Percentiles rank a stretch among this genome's conserved stretches.
These are phyloP conservation scores for Phoma sp. DNA, from an alignment of 2,329 filamentous ascomycete species.

Conservation along the genomic window DNA sequence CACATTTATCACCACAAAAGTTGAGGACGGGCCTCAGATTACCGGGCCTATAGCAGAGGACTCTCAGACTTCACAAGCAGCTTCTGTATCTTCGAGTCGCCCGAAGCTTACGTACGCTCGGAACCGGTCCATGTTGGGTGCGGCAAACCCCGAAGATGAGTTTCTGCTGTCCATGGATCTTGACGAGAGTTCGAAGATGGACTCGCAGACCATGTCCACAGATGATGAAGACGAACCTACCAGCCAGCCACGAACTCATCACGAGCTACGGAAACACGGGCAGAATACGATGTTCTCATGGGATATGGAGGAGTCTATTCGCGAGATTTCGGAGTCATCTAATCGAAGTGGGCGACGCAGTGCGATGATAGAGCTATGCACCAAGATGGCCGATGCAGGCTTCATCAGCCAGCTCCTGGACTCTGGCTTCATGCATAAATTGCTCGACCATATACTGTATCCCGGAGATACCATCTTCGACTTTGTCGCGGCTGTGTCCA, in stretches of 20 bases:
- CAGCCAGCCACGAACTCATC: slow-evolving; percentile 61
- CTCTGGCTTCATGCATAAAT: slow-evolving; percentile 70
- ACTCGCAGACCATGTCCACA: slow-evolving; percentile 38
- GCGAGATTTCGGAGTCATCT: slow-evolving; percentile 61
- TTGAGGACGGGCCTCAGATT: slow-evolving; percentile 26
- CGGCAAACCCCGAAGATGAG: slow-evolving; percentile 53
- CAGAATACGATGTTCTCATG: slow-evolving; percentile 62
- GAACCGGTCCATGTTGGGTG: slow-evolving; percentile 65
- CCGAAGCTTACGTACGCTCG: slow-evolving; percentile 64
- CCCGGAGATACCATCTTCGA: slow-evolving; percentile 56
- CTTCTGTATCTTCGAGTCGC: slow-evolving; percentile 27
- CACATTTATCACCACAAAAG: background rate
- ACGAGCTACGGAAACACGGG: slow-evolving; percentile 66
- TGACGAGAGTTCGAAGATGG: slow-evolving; percentile 31
- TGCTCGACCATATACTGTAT: slow-evolving; percentile 66
- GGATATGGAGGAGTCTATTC: slow-evolving; percentile 62
- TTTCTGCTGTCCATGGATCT: slow-evolving; percentile 45
- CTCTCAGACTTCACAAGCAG: slow-evolving; percentile 37
- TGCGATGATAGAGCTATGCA: slow-evolving; percentile 62
- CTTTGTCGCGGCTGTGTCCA: slow-evolving; percentile 68
- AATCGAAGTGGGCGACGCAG: slow-evolving; percentile 54
- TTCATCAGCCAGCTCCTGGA: slow-evolving; percentile 76
- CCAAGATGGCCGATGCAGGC: slow-evolving; percentile 62
- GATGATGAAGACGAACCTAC: slow-evolving; percentile 52
- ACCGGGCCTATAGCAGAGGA: slow-evolving; percentile 24